A percentile compares a stretch with the other conserved stretches of the same genome.
Evolutionary conservation across 2,329 filamentous ascomycete genomes (phyloP).

Genomic region (Fusarium albidum): DNA sequence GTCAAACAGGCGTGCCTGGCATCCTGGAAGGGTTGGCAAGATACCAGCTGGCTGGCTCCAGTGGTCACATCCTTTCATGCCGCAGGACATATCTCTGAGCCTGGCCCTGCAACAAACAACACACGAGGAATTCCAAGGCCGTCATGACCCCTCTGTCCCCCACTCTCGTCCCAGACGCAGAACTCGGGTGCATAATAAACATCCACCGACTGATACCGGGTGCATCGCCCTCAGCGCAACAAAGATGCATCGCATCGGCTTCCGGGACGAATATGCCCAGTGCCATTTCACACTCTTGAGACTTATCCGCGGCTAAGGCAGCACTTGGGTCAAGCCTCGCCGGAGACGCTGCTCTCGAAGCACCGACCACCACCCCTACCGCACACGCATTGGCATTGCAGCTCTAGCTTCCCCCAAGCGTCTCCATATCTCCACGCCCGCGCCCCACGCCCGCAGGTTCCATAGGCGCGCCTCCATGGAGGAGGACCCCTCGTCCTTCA

Average conservation of each 20-base stretch:
- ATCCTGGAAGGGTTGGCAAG: not conserved
- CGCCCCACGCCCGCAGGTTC: slow-evolving; percentile 16
- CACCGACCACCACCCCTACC: slow-evolving; percentile 18
- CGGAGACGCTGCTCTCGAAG: slow-evolving; percentile 5
- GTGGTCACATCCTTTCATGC: not conserved
- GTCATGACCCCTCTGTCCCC: not conserved
- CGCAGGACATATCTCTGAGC: not conserved
- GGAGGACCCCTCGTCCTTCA: slow-evolving; percentile 9
- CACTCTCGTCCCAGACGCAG: not conserved
- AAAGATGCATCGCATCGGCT: slow-evolving; percentile 11
- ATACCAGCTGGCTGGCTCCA: not conserved
- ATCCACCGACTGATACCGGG: not conserved
- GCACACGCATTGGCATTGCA: slow-evolving; percentile 15
- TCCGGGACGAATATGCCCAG: slow-evolving; percentile 10
- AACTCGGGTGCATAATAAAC: not conserved
- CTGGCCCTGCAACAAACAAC: not conserved
- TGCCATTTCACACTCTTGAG: slow-evolving; percentile 6
- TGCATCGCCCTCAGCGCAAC: not conserved
- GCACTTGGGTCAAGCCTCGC: slow-evolving; percentile 9
- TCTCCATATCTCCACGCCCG: slow-evolving; percentile 20
- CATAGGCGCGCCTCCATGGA: slow-evolving; percentile 37
- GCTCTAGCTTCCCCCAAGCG: slow-evolving; percentile 17
- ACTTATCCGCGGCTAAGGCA: slow-evolving; percentile 32
- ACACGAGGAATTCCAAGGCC: not conserved
- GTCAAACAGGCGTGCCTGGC: slow-evolving; percentile 1